These are phyloP conservation scores for Steccherinum ochraceum DNA, from an alignment of 768 basidiomycete genomes.

Conservation along the genomic window DNA sequence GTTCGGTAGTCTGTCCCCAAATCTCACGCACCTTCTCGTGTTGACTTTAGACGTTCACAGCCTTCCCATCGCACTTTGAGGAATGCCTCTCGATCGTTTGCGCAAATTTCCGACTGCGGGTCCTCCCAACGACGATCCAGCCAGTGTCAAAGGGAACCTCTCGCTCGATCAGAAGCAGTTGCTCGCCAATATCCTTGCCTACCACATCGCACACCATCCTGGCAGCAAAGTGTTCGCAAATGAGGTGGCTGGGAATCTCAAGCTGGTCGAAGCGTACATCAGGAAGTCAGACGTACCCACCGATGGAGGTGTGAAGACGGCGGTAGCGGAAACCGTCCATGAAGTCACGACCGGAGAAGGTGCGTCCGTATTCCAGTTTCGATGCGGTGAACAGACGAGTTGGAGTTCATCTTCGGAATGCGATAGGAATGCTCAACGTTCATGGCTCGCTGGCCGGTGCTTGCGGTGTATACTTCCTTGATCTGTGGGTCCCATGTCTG, in stretches of 20 bases:
- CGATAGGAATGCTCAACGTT: constrained; percentile 22
- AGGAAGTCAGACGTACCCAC: not conserved
- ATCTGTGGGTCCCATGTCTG: constrained; percentile 13
- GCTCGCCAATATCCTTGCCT: constrained; percentile 17
- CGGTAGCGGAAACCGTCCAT: constrained; percentile 12
- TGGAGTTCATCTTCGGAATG: too few relatives aligned
- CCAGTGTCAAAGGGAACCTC: constrained; percentile 16
- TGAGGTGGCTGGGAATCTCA: constrained; percentile 12
- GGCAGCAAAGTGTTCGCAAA: constrained; percentile 15
- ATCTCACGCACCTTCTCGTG: not conserved
- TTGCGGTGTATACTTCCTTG: constrained; percentile 14
- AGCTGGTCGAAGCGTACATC: constrained; percentile 15
- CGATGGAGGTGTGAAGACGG: not conserved
- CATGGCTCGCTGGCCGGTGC: constrained; percentile 18
- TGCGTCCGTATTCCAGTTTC: constrained; percentile 1
- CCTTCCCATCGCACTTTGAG: too few relatives aligned
- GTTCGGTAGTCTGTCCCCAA: too few relatives aligned
- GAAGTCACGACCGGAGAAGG: constrained; percentile 18
- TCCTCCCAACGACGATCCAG: constrained; percentile 18
- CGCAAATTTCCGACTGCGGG: constrained; percentile 17
- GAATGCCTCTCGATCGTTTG: too few relatives aligned
- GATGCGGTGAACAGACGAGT: not conserved
- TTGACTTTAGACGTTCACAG: too few relatives aligned
- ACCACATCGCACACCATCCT: constrained; percentile 13
- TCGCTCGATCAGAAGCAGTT: constrained; percentile 14